A percentile compares a stretch with the other conserved stretches of the same genome.
Evolutionary conservation across 176 grass and related monocot species (phyloP).

Genomic region (Triticum dicoccoides): DNA sequence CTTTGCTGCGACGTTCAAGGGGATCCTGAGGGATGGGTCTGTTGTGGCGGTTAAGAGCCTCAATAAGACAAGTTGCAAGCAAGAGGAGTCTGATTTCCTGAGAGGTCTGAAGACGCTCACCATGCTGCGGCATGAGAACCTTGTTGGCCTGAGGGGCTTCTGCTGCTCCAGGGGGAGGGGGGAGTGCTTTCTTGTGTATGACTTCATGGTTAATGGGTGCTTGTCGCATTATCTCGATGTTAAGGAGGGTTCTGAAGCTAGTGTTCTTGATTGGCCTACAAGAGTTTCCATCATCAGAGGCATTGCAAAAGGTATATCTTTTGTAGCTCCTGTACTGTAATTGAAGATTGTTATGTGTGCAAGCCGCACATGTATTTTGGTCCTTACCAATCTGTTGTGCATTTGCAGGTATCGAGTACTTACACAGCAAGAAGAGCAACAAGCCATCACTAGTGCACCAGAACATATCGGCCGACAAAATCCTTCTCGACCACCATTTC

Average conservation of each 20-base stretch:
- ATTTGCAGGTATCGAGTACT: constrained; percentile 75
- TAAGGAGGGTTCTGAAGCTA: constrained; percentile 32
- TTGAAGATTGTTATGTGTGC: neutral
- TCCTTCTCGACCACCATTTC: constrained; percentile 78
- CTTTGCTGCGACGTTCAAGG: constrained; percentile 76
- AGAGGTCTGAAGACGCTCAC: constrained; percentile 80
- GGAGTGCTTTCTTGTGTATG: constrained; percentile 88
- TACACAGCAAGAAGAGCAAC: constrained; percentile 63
- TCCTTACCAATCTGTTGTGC: neutral
- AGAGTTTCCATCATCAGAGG: constrained; percentile 85
- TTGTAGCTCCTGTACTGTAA: neutral
- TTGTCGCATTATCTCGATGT: constrained; percentile 60
- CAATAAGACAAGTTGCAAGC: constrained; percentile 92
- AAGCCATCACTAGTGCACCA: constrained; percentile 84
- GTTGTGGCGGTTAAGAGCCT: constrained; percentile 81
- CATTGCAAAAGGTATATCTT: constrained; percentile 69
- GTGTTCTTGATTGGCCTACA: constrained; percentile 79
- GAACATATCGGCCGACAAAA: constrained; percentile 85
- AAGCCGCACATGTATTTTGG: neutral
- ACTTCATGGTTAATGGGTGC: constrained; percentile 74
- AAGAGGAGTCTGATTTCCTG: constrained; percentile 90
- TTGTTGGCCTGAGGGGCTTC: constrained; percentile 77
- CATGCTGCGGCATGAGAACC: constrained; percentile 74
- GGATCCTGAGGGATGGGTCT: constrained; percentile 74
- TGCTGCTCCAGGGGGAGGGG: constrained; percentile 89